A percentile compares a stretch with the other conserved stretches of the same genome.
phyloP scores from a whole-genome alignment of 2,329 filamentous ascomycete species.

The Xylaria sp. region DNA sequence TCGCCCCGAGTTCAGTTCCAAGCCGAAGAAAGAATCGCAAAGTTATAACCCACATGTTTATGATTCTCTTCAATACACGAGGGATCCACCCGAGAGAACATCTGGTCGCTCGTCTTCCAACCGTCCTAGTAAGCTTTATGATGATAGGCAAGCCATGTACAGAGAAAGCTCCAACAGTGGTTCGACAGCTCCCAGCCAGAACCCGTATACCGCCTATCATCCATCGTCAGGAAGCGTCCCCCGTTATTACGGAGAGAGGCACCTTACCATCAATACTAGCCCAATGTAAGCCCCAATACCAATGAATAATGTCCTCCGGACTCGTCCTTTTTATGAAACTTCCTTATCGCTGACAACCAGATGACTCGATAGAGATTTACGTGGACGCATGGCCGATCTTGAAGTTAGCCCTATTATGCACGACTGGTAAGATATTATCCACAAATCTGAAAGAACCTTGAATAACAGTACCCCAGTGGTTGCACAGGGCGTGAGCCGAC shows the following conservation, averaged over 20 bases:
- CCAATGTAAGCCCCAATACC: too few relatives aligned
- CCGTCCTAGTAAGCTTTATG: too few relatives aligned
- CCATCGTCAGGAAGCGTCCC: not conserved
- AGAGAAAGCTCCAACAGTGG: too few relatives aligned
- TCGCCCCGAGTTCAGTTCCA: not conserved
- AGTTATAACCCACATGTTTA: not conserved
- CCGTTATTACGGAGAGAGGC: too few relatives aligned
- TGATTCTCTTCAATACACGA: not conserved
- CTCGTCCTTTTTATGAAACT: not conserved
- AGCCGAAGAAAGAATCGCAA: not conserved
- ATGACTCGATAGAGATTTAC: not conserved
- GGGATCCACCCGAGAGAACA: not conserved
- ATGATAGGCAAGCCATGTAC: not conserved
- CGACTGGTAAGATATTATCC: not conserved
- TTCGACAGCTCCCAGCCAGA: too few relatives aligned
- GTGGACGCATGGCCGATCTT: not conserved
- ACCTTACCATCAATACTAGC: too few relatives aligned
- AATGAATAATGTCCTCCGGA: not conserved
- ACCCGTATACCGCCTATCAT: too few relatives aligned
- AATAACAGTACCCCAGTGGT: slow-evolving; percentile 1
- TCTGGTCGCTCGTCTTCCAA: not conserved
- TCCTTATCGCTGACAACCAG: not conserved
- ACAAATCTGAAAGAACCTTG: not conserved
- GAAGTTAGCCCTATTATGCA: not conserved
- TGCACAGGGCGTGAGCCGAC: not conserved